Evolutionary conservation across 2,329 filamentous ascomycete species (phyloP), one percentile per base, ranked within the genome.

Genomic region (Claviceps fusiformis): DNA sequence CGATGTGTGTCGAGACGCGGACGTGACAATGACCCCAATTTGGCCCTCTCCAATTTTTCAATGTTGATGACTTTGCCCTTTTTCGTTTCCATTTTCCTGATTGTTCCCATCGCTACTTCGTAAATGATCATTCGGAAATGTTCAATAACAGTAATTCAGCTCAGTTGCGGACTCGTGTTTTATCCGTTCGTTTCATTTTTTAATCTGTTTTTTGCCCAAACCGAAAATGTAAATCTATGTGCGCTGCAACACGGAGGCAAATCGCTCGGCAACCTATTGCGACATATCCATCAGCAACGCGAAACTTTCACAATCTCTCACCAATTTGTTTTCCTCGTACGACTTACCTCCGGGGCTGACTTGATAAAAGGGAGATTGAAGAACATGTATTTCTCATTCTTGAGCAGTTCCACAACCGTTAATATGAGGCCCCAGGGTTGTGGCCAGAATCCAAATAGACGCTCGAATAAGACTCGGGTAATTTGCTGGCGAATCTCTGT

Each of bases 381-480:
- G 76, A 98, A 95, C 65, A 83, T 83, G 70, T 92, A 95, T 66
- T 84, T 88, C 54, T 87, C 85, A 67, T 95, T 96, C 76, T 95
- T 95, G 61, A 95, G 77, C 56, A 98, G 79, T 73, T 97, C 93
- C 59, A 93, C 74, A 58, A 95, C 79, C 41, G 90, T 92, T 59
- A 91, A 85, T 67, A 96, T 85, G 47, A 98, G 74, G 13, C 95
- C 95, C 92, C 92, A 97, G 19, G 95, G 92, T 68, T 97, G 92
- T 53, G 92, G 92, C 73, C 91, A 89, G 68, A 89, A 89, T 27
- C 89, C 87, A 57, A 95, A 81, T 50, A 96, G 75, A 51, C 93
- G 83, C 75, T 98, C 93, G 43, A 96, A 76, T 49, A 98, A 75
- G 29, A 96, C 83, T 50, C 92, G 83, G 53, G 89, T 89, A 56